Evolutionary conservation across 1,284 basidiomycete genomes (phyloP).

Genomic region (Erythrobasidium hasegawianum): DNA sequence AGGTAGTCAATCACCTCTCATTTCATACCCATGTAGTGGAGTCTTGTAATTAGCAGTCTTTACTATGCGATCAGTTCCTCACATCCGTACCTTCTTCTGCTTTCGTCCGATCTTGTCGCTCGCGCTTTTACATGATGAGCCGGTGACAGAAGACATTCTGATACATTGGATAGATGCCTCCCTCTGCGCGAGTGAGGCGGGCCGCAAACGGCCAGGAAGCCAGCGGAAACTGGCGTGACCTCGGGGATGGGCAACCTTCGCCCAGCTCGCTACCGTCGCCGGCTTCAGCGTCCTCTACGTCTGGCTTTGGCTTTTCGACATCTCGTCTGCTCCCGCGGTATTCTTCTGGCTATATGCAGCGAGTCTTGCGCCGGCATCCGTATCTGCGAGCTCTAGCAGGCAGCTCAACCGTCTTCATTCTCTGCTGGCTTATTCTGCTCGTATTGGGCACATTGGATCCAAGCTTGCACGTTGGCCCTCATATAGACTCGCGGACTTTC

Average conservation of each 20-base stretch:
- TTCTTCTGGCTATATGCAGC: background rate
- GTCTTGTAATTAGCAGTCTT: no score
- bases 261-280: slow-evolving; percentile 4
- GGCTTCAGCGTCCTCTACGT: background rate
- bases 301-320: background rate
- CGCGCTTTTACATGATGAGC: no score
- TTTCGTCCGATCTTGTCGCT: no score
- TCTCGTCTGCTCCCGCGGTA: background rate
- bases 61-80: no score
- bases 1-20: no score
- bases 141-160: no score
- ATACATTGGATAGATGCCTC: background rate
- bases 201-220: background rate
- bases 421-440: slow-evolving; percentile 14
- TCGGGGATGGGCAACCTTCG: background rate
- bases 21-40: no score
- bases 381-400: slow-evolving; percentile 12
- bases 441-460: slow-evolving; percentile 22
- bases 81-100: no score
- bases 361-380: background rate
- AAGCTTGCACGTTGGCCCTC: slow-evolving; percentile 12
- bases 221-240: background rate
- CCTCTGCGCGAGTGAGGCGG: background rate
- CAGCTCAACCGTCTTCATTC: slow-evolving; percentile 6
- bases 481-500: slow-evolving; percentile 25